A percentile compares a stretch with the other conserved stretches of the same genome.
Conservation (phyloP, 2,329 filamentous ascomycete genomes). For the Ophioceras dolichostomum region DNA sequence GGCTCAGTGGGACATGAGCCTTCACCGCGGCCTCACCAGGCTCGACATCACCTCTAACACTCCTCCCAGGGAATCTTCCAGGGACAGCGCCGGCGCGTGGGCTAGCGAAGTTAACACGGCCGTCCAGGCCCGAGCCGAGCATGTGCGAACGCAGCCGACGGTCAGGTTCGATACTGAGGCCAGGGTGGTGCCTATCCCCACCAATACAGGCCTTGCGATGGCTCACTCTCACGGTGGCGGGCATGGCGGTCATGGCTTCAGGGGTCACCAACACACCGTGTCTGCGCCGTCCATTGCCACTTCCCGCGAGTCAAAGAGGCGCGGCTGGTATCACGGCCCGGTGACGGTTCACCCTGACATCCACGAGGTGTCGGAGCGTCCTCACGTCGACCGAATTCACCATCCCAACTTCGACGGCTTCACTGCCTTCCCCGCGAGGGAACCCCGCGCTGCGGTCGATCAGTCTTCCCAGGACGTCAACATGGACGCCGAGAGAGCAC, state of each 20-base stretch:
- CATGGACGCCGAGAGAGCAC: background rate
- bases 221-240: constrained; percentile 1
- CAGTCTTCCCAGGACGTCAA: background rate
- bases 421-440: constrained; percentile 7
- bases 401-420: constrained; percentile 33
- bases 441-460: constrained; percentile 3
- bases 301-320: constrained; percentile 49
- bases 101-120: constrained; percentile 43
- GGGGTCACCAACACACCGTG: constrained; percentile 43
- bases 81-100: constrained; percentile 42
- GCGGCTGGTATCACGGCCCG: constrained; percentile 59
- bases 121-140: constrained; percentile 41
- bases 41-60: constrained; percentile 48
- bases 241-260: background rate
- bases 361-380: constrained; percentile 11
- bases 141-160: constrained; percentile 29
- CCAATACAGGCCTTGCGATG: no score
- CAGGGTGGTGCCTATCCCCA: constrained; percentile 15
- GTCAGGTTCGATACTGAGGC: constrained; percentile 44
- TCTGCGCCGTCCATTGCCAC: constrained; percentile 45
- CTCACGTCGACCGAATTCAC: constrained; percentile 42
- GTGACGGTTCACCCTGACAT: constrained; percentile 5
- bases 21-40: constrained; percentile 54
- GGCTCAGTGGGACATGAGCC: constrained; percentile 47
- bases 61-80: constrained; percentile 32